These are phyloP conservation scores for Ceratobasidium sp. DNA, from an alignment of 1,284 basidiomycete genomes.

Conservation along the genomic window DNA sequence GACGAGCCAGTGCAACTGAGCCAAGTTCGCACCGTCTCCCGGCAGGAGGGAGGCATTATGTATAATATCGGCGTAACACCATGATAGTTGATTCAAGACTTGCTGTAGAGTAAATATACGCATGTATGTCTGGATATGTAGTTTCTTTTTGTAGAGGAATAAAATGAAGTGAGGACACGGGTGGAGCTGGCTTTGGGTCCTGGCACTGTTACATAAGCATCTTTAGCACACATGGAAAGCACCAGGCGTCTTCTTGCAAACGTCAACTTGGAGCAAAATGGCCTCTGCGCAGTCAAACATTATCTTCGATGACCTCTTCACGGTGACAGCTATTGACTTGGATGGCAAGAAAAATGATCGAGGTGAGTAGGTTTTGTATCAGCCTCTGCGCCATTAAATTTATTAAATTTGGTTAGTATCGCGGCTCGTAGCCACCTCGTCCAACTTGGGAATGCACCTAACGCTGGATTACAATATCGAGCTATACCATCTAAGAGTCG, in stretches of 20 bases:
- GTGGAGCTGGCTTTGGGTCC: too few relatives aligned
- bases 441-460: slow-evolving; percentile 89
- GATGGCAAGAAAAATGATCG: slow-evolving; percentile 98
- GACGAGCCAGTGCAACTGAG: slow-evolving; percentile 5
- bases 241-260: background rate
- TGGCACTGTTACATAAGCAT: background rate
- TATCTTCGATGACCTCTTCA: slow-evolving; percentile 92
- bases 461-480: slow-evolving; percentile 93
- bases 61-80: too few relatives aligned
- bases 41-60: too few relatives aligned
- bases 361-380: slow-evolving; percentile 64
- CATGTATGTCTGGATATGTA: too few relatives aligned
- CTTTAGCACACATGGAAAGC: background rate
- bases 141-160: too few relatives aligned
- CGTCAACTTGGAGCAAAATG: slow-evolving; percentile 40
- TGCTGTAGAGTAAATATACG: too few relatives aligned
- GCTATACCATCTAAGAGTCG: slow-evolving; percentile 76
- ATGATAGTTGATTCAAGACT: too few relatives aligned
- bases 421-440: slow-evolving; percentile 82
- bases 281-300: slow-evolving; percentile 64
- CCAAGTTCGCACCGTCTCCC: background rate
- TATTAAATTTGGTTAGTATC: slow-evolving; percentile 68
- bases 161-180: too few relatives aligned
- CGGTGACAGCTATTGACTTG: slow-evolving; percentile 83
- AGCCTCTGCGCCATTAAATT: slow-evolving; percentile 9